A percentile compares a stretch with the other conserved stretches of the same genome.
phyloP scores from a whole-genome alignment of 495 filamentous ascomycete species.

The Tuber umbilicatum region DNA sequence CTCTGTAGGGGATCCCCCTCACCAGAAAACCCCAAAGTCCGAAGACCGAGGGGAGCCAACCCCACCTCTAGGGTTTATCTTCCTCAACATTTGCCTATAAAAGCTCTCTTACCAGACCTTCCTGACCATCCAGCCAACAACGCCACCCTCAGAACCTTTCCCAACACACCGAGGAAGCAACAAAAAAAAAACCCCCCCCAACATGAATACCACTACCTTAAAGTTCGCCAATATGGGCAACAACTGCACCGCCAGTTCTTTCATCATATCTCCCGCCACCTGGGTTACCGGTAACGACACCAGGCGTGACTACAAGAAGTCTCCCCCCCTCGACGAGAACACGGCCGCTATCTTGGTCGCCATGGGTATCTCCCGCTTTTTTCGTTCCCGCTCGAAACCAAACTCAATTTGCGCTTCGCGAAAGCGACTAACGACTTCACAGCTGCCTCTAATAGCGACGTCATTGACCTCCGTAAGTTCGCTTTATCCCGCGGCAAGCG shows the following conservation, averaged over 20 bases:
- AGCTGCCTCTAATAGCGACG: neutral
- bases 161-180: neutral
- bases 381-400: neutral
- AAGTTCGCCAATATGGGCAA: neutral
- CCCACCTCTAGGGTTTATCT: neutral
- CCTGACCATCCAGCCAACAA: neutral
- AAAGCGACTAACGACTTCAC: neutral
- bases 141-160: neutral
- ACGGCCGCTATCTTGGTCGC: neutral
- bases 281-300: neutral
- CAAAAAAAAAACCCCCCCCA: neutral
- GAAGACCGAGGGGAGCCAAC: neutral
- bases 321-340: neutral
- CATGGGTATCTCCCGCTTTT: neutral
- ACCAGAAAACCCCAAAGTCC: neutral
- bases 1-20: neutral
- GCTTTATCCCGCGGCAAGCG: neutral
- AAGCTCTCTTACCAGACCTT: neutral
- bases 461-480: neutral
- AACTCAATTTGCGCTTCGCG: neutral
- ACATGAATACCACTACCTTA: neutral
- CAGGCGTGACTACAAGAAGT: neutral
- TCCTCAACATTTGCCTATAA: neutral
- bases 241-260: neutral
- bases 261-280: neutral